phyloP scores from a whole-genome alignment of 2,329 filamentous ascomycete genomes.

The Paraphaeosphaeria minitans region DNA sequence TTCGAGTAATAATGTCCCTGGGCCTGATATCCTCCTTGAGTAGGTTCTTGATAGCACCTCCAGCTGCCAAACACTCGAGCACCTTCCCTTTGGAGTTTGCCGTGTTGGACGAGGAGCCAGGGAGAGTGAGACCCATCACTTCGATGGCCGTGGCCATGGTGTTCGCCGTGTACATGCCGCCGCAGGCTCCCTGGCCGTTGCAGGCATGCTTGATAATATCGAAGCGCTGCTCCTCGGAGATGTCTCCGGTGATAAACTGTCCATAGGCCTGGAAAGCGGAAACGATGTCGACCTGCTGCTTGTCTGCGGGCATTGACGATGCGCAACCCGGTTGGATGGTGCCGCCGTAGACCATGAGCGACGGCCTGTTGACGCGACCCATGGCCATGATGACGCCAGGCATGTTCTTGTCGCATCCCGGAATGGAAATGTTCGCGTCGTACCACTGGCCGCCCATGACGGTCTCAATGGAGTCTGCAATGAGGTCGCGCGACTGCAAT shows the following conservation, averaged over 20 bases:
- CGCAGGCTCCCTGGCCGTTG: slow-evolving; percentile 80
- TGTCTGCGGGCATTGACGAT: slow-evolving; percentile 64
- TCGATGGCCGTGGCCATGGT: slow-evolving; percentile 59
- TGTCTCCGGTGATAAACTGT: slow-evolving; percentile 89
- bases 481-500: slow-evolving; percentile 92
- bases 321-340: slow-evolving; percentile 92
- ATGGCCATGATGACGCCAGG: slow-evolving; percentile 71
- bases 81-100: slow-evolving; percentile 58
- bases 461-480: slow-evolving; percentile 97
- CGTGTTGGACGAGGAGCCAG: slow-evolving; percentile 58
- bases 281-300: slow-evolving; percentile 85
- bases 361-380: slow-evolving; percentile 91
- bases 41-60: slow-evolving; percentile 57
- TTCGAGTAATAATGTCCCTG: slow-evolving; percentile 55
- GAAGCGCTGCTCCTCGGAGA: slow-evolving; percentile 87
- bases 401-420: slow-evolving; percentile 99
- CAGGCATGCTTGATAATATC: slow-evolving; percentile 95
- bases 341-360: slow-evolving; percentile 97
- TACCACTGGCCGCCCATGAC: slow-evolving; percentile 99
- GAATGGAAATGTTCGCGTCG: slow-evolving; percentile 94
- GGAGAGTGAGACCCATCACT: slow-evolving; percentile 57
- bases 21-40: slow-evolving; percentile 58
- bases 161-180: slow-evolving; percentile 72
- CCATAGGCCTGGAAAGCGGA: slow-evolving; percentile 98
- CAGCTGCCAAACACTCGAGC: slow-evolving; percentile 56